Conservation (phyloP, 441 rosid genomes). For the Populus tomentosa region DNA sequence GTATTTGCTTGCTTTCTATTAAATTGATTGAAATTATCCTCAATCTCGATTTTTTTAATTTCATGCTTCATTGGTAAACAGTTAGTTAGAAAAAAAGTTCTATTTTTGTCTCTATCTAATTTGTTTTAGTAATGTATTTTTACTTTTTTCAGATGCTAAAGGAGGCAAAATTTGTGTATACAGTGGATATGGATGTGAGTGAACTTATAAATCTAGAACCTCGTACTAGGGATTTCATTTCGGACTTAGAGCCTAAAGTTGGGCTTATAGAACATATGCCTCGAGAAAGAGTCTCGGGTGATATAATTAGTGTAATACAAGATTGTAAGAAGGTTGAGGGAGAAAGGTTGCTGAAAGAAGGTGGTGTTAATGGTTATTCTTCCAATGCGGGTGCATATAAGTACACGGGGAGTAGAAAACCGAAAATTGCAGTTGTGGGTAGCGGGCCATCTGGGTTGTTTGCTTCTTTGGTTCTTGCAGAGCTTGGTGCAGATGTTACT, state of each 20-base stretch:
- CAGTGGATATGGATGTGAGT: conserved; percentile 74
- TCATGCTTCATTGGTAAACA: not conserved
- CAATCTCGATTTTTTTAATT: not conserved
- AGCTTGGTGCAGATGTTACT: conserved; percentile 95
- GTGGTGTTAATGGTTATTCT: conserved; percentile 4
- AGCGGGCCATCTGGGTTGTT: conserved; percentile 95
- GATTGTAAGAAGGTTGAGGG: conserved; percentile 31
- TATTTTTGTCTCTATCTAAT: not conserved
- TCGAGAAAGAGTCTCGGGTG: conserved; percentile 40
- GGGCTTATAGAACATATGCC: conserved; percentile 64
- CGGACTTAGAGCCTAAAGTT: conserved; percentile 60
- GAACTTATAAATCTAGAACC: conserved; percentile 78
- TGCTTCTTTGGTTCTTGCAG: conserved; percentile 89
- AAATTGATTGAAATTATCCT: not conserved
- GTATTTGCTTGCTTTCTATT: not conserved
- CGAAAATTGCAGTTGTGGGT: conserved; percentile 78
- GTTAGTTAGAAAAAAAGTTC: not conserved
- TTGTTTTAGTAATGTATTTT: conserved; percentile 9
- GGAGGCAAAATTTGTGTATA: conserved; percentile 90
- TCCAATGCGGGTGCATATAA: conserved; percentile 24
- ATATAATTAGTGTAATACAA: conserved; percentile 52
- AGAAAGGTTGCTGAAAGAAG: conserved; percentile 16
- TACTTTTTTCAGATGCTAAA: conserved; percentile 46
- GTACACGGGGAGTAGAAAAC: conserved; percentile 35
- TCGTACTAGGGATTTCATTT: conserved; percentile 75